Conservation (phyloP, 1,139 yeast species). For the Suhomyces bolitotheri region DNA sequence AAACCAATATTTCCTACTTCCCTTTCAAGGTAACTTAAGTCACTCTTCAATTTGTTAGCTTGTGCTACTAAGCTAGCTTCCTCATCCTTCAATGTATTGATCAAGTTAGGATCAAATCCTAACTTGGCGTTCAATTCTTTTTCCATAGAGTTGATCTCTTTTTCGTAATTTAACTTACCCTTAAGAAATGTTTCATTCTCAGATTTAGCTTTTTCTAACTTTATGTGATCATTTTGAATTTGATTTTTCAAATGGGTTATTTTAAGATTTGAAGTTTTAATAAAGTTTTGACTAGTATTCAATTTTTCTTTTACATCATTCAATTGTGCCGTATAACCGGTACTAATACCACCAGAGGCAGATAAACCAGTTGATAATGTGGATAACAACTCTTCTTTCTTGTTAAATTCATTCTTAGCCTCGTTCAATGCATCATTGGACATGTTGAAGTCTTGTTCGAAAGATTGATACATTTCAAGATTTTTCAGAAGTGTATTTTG, state of each 20-base stretch:
- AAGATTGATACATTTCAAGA: slow-evolving; percentile 26
- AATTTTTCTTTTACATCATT: slow-evolving; percentile 62
- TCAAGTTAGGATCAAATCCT: slow-evolving; percentile 60
- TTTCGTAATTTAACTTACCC: slow-evolving; percentile 47
- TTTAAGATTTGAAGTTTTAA: slow-evolving; percentile 63
- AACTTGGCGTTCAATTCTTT: slow-evolving; percentile 42
- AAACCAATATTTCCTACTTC: slow-evolving; percentile 77
- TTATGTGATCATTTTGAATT: slow-evolving; percentile 51
- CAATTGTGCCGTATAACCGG: slow-evolving; percentile 73
- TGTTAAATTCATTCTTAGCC: slow-evolving; percentile 51
- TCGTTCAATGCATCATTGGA: slow-evolving; percentile 45
- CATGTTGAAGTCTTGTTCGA: slow-evolving; percentile 40
- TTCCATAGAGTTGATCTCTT: slow-evolving; percentile 42
- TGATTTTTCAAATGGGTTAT: slow-evolving; percentile 59
- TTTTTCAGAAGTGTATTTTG: slow-evolving; percentile 29
- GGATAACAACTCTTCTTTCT: slow-evolving; percentile 77
- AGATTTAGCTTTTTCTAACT: slow-evolving; percentile 52
- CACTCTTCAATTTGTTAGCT: slow-evolving; percentile 43
- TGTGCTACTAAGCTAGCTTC: slow-evolving; percentile 35
- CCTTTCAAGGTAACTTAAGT: slow-evolving; percentile 60
- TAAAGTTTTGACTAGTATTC: slow-evolving; percentile 54
- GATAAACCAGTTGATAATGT: slow-evolving; percentile 90
- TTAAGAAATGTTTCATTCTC: slow-evolving; percentile 48
- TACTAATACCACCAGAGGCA: slow-evolving; percentile 68
- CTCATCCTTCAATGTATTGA: slow-evolving; percentile 47